Evolutionary conservation across 2,329 filamentous ascomycete genomes (phyloP), one percentile per base, ranked within the genome.

Genomic region (Diaporthe longicolla): DNA sequence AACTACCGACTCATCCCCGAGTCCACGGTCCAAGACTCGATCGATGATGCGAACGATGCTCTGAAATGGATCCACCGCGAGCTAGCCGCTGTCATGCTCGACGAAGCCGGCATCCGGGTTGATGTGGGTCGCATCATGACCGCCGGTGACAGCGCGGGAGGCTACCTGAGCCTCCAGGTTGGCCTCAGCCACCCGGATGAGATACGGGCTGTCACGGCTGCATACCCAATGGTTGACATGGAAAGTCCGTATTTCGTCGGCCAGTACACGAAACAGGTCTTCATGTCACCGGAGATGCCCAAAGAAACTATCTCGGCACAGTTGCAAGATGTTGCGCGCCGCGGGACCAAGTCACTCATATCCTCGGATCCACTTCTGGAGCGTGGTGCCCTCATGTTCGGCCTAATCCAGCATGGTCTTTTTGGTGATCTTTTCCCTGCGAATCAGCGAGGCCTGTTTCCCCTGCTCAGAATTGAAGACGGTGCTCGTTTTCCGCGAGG

Each of bases 41-140:
- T 55, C 54, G 54, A 55, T 21, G 54, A 55, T 55, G 54, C 54
- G 32, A 17, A 32, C 54, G 54, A 55, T 21, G 54, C 54, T 19
- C 26, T 55, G 52, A 6, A 17, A 43, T 55, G 17, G 52, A 17
- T 55, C 15, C 54, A 29, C 13, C 54, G 6, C 26, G 26, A 55
- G 2, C 54, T 55, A 15, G 26, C 54, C 7, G 9, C 1, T 13
- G 54, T 55, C 54, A 55, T 21, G 54, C 54, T 29, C 26, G 54
- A 32, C 26, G 26, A 55, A 0, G 54, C 26, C 32, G 54, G 26
- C 17, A 32, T 55, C 29, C 26, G 17, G 26, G 54, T 55, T 11
- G 54, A 55, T 32, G 8, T 32, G 13, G 17, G 4, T 4, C 54
- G 54, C 15, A 55, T 55, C 9, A 55, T 55, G 54, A 32, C 54